Evolutionary conservation across 75 land plant species (phyloP), one percentile per base, ranked within the genome.

Genomic region (Isoetes taiwanensis): DNA sequence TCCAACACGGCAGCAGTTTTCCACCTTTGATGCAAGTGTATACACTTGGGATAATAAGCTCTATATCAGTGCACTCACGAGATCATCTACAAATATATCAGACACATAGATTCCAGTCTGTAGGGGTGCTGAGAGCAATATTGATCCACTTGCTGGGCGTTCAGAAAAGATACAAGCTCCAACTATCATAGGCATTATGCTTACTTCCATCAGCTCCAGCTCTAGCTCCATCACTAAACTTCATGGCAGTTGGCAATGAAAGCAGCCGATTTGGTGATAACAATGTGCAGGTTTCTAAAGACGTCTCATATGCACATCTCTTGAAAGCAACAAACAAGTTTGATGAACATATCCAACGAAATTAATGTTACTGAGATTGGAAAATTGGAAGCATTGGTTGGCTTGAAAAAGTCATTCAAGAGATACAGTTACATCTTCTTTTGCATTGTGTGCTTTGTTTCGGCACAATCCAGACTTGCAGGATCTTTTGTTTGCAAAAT

Each of bases 251-350:
- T 23, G 50, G 50, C 6, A 46, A 46, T 19, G 50, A 46, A 23
- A 16, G 23, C 50, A 5, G 50, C n/a, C 50, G 23, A 16, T 46
- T 46, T 23, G 50, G 12, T 6, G 38, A 9, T 14, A 14, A 9
- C 38, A 46, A 23, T n/a, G 50, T 46, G 12, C 50, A 46, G 50
- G 50, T 46, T 6, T 46, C 50, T 23, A 46, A 46, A 23, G 25
- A 46, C 50, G 25, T 46, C n/a, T 19, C 50, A 23, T 46, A 46
- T 23, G 54, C 58, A 0, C 78, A 80, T 39, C 71, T 84, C 12
- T 28, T 71, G 24, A 40, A 59, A 30, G 84, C 89, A 5, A 78
- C 84, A 3, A 58, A 50, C 0, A 68, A 70, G 32, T 84, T 84
- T 57, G 59, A 67, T 0, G 76, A 85, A n/a, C n/a, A n/a, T n/a